Base-by-base conservation (phyloP, 202 grass and related monocot genomes). In the Musa balbisiana region DNA sequence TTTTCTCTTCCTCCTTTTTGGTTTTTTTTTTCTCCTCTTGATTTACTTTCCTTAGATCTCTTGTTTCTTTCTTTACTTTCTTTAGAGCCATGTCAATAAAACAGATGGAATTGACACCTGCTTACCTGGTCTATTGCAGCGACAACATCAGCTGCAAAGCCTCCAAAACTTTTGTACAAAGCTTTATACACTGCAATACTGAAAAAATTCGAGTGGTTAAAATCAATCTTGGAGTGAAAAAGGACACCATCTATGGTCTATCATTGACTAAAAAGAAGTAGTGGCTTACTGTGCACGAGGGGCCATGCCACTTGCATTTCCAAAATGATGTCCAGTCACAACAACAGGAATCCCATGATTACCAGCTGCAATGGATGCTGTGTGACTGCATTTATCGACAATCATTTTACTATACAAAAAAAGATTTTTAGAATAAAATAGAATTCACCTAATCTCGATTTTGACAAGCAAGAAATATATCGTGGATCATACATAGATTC, bases 81-180 rank as follows among this genome's bases (percentile, higher is more conserved):
- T 62, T 62, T 1, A 62, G 58, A 17, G 2, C n/a, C n/a, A 14
- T 17, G 8, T 8, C n/a, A n/a, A 11, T 65, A 73, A 59, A 29
- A 6, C 13, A 15, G 65, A 67, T 33, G 1, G 2, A 54, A 63
- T 19, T 19, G 23, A 43, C 29, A 4, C 14, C 10, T 54, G 26
- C 26, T 82, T 84, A 94, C 95, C 91, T 99, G 95, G 78, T 99
- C 95, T 72, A 99, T 99, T 67, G 95, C 95, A 79, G 95, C 91
- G 14, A 99, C 95, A 80, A 99, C 91, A 90, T 99, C 95, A 80
- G 95, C 95, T 90, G 95, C 91, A 88, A 99, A 99, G 78, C 95
- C 95, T 53, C 95, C 95, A 63, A 99, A 99, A 78, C 95, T 89
- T 92, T 92, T 99, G 78, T 94, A 99, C 55, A 99, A 87, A 82